Evolutionary conservation across 108 stramenopile genomes (phyloP), one percentile per base, ranked within the genome.

Genomic region (Pseudonitzschia multistriata): DNA sequence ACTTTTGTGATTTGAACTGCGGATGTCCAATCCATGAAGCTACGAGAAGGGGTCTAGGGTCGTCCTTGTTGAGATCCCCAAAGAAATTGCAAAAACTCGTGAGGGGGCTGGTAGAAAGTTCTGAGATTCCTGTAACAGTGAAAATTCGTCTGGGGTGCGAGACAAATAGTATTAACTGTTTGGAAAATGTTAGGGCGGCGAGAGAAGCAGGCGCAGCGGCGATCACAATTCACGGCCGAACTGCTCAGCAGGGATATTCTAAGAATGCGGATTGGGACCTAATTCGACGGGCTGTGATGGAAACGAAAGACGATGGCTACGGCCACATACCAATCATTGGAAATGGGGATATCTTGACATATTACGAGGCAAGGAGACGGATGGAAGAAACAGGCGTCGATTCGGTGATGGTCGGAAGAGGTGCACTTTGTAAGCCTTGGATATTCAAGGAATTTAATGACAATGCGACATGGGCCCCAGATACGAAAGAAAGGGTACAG

Each of bases 11-110:
- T 59, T 47, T 83, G 27, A 83, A 83, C 54, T 83, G 82, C 42
- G 82, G 82, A 22, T 83, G 82, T 67, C 82, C 82, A 2, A 83
- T 80, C 22, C 52, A 68, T 35, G 82, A 83, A 27, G 82, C 68
- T 1, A 83, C 82, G 25, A 55, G 82, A 25, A 37, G 81, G 27
- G 81, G 81, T 17, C 40, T 83, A 30, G 82, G 82, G 5, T 70
- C 73, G 5, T 49, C 73, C 13, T 66, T 83, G 36, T 66, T 83
- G 50, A 45, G 73, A 8, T 72, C 70, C 24, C 82, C 82, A 22
- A 24, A 37, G 25, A 83, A 78, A 48, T 62, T 83, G 42, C 52
- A 50, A 7, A 53, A 74, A 25, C 68, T 83, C 17, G 82, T 83
- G 22, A 61, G 60, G 22, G 79, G 79, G 15, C n/a, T 80, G 28